phyloP scores from a whole-genome alignment of 2,329 filamentous ascomycete species.

The Rhytidhysteron rufulum region DNA sequence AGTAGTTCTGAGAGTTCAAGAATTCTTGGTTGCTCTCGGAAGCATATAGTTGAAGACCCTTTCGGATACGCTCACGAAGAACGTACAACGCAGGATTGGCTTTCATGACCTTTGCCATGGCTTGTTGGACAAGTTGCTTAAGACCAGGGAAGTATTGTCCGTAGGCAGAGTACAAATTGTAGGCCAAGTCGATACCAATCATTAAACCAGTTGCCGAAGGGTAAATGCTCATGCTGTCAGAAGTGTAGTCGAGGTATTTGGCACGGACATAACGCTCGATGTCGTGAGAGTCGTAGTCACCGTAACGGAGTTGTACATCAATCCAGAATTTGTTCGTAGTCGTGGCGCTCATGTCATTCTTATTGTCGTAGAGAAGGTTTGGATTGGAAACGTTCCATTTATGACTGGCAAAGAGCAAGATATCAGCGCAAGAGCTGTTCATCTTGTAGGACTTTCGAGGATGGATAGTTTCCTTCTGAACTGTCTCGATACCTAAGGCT shows the following conservation, averaged over 20 bases:
- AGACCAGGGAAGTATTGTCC: conserved; percentile 98
- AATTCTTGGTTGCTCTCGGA: conserved; percentile 99
- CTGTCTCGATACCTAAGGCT: conserved; percentile 91
- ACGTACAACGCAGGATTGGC: conserved; percentile 96
- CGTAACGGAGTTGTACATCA: conserved; percentile 92
- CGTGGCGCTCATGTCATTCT: conserved; percentile 88
- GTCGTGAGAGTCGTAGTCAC: conserved; percentile 98
- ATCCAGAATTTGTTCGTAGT: conserved; percentile 99
- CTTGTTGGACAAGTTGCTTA: conserved; percentile 92
- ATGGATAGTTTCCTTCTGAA: conserved; percentile 98
- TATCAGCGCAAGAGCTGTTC: conserved; percentile 98
- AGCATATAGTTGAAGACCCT: conserved; percentile 95
- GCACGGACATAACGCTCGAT: conserved; percentile 96
- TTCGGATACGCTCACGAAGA: conserved; percentile 92
- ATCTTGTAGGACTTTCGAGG: conserved; percentile 99
- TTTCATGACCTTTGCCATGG: conserved; percentile 99
- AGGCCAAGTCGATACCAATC: conserved; percentile 95
- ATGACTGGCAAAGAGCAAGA: conserved; percentile 92
- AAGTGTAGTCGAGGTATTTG: conserved; percentile 98
- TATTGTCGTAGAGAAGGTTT: conserved; percentile 90
- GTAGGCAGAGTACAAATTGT: conserved; percentile 97
- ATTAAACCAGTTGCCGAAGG: conserved; percentile 94
- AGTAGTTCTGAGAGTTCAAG: conserved; percentile 98
- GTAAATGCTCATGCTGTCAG: conserved; percentile 98
- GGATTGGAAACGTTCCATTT: conserved; percentile 98